A percentile compares a stretch with the other conserved stretches of the same genome.
Conservation (phyloP, 495 filamentous ascomycete species). For the Cryomyces antarcticus region DNA sequence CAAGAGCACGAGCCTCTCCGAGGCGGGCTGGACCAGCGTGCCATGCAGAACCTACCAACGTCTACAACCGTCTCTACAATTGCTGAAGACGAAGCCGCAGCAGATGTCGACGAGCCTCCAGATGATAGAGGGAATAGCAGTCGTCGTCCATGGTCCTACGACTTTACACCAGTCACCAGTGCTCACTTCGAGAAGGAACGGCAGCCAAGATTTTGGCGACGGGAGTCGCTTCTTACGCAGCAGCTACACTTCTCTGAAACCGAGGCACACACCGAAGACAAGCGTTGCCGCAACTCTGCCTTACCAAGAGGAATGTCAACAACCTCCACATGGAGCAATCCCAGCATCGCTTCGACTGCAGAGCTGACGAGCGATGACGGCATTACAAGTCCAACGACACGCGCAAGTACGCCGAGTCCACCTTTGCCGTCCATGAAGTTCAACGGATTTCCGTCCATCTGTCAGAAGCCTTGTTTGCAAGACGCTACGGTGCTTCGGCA, state of each 20-base stretch:
- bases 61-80: not conserved
- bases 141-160: not conserved
- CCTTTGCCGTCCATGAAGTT: constrained; percentile 30
- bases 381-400: constrained; percentile 62
- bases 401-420: constrained; percentile 75
- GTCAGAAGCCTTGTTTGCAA: constrained; percentile 12
- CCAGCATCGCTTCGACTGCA: constrained; percentile 58
- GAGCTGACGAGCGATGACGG: constrained; percentile 86
- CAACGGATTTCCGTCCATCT: constrained; percentile 13
- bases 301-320: constrained; percentile 19
- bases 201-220: not conserved
- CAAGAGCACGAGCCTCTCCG: too few relatives aligned
- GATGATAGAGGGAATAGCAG: constrained; percentile 3
- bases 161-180: not conserved
- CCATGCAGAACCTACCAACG: not conserved
- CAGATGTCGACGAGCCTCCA: constrained; percentile 13
- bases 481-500: constrained; percentile 9
- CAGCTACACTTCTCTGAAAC: constrained; percentile 9
- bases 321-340: constrained; percentile 56
- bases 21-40: too few relatives aligned
- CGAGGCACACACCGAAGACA: not conserved
- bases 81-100: constrained; percentile 1
- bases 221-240: constrained; percentile 12
- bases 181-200: not conserved
- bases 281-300: too few relatives aligned